Evolutionary conservation across 257 asterid species (phyloP), one percentile per base, ranked within the genome.

Genomic region (Solanum chmielewskii): DNA sequence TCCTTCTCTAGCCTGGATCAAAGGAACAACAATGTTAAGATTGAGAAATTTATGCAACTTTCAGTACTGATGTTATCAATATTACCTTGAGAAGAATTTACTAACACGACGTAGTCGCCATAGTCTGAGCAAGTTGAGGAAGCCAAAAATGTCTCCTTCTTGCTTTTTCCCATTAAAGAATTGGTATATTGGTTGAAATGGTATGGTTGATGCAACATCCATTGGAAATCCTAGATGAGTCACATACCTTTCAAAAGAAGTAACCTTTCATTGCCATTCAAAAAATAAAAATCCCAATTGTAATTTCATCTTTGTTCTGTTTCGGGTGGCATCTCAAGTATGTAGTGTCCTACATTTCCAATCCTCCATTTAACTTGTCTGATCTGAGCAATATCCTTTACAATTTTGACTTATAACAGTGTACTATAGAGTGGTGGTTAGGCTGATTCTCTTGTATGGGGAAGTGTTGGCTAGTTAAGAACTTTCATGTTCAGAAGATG

Each of bases 81-180:
- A 44, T 15, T 88, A 95, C 98, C 98, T 93, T 60, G 98, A 94
- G 92, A 96, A 96, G 86, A 96, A 90, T 73, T 91, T 94, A 86
- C 98, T 95, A 68, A 94, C 99, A 88, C 98, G 98, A 87, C 98
- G 89, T 18, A 96, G 98, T 86, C 98, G 92, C 98, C 99, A 96
- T 20, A 96, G 93, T 87, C 99, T 88, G 78, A 96, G 99, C 93
- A 96, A 92, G 93, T 95, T 96, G 90, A 96, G 98, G 91, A 94
- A 90, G 85, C 98, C 98, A 64, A 96, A 94, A 76, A 87, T 93
- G 2, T 90, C 92, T 9, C 94, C 94, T 0, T 25, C 56, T 60
- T 88, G 88, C 85, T 9, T 88, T 87, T 80, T 92, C 80, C 98
- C 96, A 1, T 95, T 88, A 85, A 93, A 73, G 35, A 92, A 29